Evolutionary conservation across 2,329 filamentous ascomycete genomes (phyloP), one percentile per base, ranked within the genome.

Genomic region (Aureobasidium leucospermi): DNA sequence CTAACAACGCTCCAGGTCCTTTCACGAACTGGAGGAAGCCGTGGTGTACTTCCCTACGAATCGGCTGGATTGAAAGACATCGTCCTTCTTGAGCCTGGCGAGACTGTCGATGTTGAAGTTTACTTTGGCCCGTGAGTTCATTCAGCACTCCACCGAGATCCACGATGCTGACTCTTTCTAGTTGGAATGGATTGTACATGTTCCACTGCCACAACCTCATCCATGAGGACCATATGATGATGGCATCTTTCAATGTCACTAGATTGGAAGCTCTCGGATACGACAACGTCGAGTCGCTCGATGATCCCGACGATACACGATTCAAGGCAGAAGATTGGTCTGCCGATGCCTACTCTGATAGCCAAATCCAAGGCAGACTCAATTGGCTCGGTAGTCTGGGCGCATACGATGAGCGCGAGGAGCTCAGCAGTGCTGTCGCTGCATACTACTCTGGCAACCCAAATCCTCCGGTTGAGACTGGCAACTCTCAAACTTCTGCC

Each of bases 41-140:
- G 75, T 3, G 67, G 65, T 9, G 75, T 84, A 4, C 65, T 75
- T 61, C 74, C 79, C 0, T 85, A 85, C 64, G 82, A 85, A 68
- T 70, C 73, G 1, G 76, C 74, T 0, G 81, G 79, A 0, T 74
- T 83, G 23, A 84, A 85, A 68, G 82, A 85, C 63, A 79, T 83
- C 2, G 80, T 84, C 2, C 80, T 81, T 74, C 73, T 85, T 1
- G 79, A 76, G 9, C 70, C 69, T 1, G 76, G 76, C n/a, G 81
- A 85, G 69, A 76, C 71, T 1, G 78, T 81, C 10, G 71, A 74
- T 5, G 78, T 82, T 0, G 73, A 79, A 45, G 80, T 79, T 1
- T 73, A 76, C 63, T 82, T 78, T 64, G 75, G 76, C 3, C 80
- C 80, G 52, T 57, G 38, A 57, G 52, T 46, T 10, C 6, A 34